These are phyloP conservation scores for Ascochyta viciae-villosae DNA, from an alignment of 2,329 filamentous ascomycete species.

Conservation along the genomic window DNA sequence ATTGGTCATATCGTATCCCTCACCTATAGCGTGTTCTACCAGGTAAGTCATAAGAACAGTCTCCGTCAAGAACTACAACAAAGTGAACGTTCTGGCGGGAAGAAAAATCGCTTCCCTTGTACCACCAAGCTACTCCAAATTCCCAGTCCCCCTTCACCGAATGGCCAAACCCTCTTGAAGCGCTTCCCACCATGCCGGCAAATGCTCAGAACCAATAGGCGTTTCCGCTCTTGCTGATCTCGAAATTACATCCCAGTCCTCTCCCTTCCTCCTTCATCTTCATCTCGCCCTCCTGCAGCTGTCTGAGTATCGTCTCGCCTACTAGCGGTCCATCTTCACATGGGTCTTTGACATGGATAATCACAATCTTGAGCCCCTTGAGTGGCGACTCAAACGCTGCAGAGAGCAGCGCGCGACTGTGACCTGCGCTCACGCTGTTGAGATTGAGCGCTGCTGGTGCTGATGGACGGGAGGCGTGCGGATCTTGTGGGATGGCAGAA, in stretches of 20 bases:
- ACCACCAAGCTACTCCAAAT: no score
- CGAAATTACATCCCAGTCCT: conserved; percentile 79
- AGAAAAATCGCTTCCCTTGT: no score
- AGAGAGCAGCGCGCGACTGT: conserved; percentile 35
- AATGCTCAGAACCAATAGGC: conserved; percentile 55
- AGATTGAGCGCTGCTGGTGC: conserved; percentile 37
- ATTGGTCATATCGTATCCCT: no score
- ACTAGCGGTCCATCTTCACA: conserved; percentile 73
- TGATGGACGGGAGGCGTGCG: conserved; percentile 24
- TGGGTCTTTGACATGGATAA: conserved; percentile 94
- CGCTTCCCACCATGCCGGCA: no score
- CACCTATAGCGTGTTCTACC: no score
- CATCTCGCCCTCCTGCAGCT: conserved; percentile 71
- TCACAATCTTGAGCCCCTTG: conserved; percentile 76
- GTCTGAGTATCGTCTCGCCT: conserved; percentile 70
- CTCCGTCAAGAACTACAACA: no score
- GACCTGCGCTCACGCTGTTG: conserved; percentile 30
- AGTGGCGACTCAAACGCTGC: conserved; percentile 59
- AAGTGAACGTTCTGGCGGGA: no score
- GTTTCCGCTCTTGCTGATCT: conserved; percentile 72
- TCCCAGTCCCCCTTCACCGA: no score
- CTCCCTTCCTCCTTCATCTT: conserved; percentile 55
- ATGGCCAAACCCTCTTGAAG: no score
- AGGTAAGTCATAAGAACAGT: no score
- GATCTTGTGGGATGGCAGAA: not conserved